These are phyloP conservation scores for Marasmius fiardii DNA, from an alignment of 1,284 basidiomycete species.

Conservation along the genomic window DNA sequence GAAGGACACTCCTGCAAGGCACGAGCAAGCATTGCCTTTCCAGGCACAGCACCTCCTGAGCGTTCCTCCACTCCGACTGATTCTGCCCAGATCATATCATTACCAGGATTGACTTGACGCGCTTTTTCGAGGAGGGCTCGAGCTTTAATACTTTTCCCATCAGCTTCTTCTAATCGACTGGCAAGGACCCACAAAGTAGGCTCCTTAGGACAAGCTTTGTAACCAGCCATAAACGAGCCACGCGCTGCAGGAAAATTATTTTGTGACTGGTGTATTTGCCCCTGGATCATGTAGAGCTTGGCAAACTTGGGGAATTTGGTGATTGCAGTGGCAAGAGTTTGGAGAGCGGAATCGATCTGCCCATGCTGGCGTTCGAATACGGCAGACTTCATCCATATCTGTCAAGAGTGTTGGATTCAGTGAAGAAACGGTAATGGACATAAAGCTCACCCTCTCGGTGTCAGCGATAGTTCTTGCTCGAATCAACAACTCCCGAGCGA, in stretches of 20 bases:
- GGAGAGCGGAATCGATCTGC: slow-evolving; percentile 68
- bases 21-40: slow-evolving; percentile 81
- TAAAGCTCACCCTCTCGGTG: slow-evolving; percentile 74
- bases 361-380: slow-evolving; percentile 92
- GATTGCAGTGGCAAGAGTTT: slow-evolving; percentile 73
- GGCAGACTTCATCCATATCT: slow-evolving; percentile 99
- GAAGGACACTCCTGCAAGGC: slow-evolving; percentile 91
- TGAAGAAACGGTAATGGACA: slow-evolving; percentile 10
- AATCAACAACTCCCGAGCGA: slow-evolving; percentile 82
- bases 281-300: slow-evolving; percentile 96
- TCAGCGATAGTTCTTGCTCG: slow-evolving; percentile 89
- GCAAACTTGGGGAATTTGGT: slow-evolving; percentile 82
- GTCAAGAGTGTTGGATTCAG: slow-evolving; percentile 5
- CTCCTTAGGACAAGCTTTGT: slow-evolving; percentile 82
- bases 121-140: slow-evolving; percentile 93
- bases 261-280: slow-evolving; percentile 77
- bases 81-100: slow-evolving; percentile 88
- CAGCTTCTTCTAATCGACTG: slow-evolving; percentile 83
- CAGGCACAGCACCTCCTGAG: slow-evolving; percentile 72
- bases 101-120: slow-evolving; percentile 79
- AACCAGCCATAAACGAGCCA: slow-evolving; percentile 75
- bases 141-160: slow-evolving; percentile 88
- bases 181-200: slow-evolving; percentile 87
- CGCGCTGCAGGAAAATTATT: slow-evolving; percentile 66
- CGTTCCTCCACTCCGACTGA: slow-evolving; percentile 89